phyloP scores from a whole-genome alignment of 2,329 filamentous ascomycete species.

The Ilyonectria sp. region DNA sequence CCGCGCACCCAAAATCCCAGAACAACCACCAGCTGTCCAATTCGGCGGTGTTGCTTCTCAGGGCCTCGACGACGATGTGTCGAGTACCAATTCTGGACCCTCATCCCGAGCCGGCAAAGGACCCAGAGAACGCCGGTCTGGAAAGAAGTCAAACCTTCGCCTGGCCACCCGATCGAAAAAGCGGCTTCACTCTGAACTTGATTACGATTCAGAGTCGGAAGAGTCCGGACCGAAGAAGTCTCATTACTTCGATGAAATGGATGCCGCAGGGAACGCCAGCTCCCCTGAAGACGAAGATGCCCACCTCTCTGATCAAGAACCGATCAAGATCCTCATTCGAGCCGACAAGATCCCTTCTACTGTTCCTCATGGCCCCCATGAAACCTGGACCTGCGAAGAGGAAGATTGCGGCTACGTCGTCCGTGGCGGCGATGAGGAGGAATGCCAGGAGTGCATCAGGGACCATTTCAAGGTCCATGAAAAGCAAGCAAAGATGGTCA shows the following conservation, averaged over 20 bases:
- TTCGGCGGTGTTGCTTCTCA: slow-evolving; percentile 5
- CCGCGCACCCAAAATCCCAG: slow-evolving; percentile 21
- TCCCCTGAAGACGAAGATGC: slow-evolving; percentile 42
- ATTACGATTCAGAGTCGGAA: slow-evolving; percentile 57
- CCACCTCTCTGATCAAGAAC: slow-evolving; percentile 38
- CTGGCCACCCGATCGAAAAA: slow-evolving; percentile 61
- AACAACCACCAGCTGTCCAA: slow-evolving; percentile 5
- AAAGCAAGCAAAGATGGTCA: slow-evolving; percentile 64
- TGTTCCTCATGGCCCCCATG: slow-evolving; percentile 68
- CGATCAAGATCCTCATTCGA: slow-evolving; percentile 62
- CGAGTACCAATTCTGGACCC: slow-evolving; percentile 43
- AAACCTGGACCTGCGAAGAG: slow-evolving; percentile 77
- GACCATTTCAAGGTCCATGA: slow-evolving; percentile 75
- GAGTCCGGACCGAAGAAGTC: slow-evolving; percentile 54
- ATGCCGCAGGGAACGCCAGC: slow-evolving; percentile 46
- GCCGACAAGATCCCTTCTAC: slow-evolving; percentile 66
- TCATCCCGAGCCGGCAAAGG: slow-evolving; percentile 50
- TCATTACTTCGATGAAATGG: slow-evolving; percentile 54
- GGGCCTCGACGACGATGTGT: slow-evolving; percentile 31
- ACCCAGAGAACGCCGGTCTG: slow-evolving; percentile 56
- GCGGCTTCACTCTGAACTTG: slow-evolving; percentile 57
- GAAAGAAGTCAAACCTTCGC: slow-evolving; percentile 63
- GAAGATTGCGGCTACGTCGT: slow-evolving; percentile 76
- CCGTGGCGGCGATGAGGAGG: slow-evolving; percentile 70
- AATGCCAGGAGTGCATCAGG: slow-evolving; percentile 70